Evolutionary conservation across 2,329 filamentous ascomycete genomes (phyloP).

Genomic region (Penicillium capsulatum): DNA sequence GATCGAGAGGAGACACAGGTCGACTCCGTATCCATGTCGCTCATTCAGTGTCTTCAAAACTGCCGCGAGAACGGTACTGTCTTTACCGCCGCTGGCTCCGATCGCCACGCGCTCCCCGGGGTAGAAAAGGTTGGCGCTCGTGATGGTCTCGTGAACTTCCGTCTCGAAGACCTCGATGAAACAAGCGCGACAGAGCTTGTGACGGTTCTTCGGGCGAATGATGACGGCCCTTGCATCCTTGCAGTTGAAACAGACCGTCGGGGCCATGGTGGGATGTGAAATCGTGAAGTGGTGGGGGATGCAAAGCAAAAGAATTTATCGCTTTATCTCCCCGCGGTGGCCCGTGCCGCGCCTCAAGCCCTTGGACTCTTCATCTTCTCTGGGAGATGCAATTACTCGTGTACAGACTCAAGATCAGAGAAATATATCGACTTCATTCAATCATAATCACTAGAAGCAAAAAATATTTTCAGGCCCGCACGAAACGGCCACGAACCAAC

Average conservation of each 20-base stretch:
- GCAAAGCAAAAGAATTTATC: conserved; percentile 18
- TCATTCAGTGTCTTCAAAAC: conserved; percentile 94
- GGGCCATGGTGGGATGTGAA: conserved; percentile 59
- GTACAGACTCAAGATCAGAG: neutral
- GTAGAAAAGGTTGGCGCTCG: conserved; percentile 71
- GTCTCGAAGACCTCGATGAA: conserved; percentile 86
- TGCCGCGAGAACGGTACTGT: conserved; percentile 91
- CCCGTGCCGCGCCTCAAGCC: no score
- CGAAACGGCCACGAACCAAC: no score
- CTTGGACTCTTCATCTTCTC: no score
- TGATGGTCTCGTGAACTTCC: conserved; percentile 91
- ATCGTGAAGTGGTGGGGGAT: neutral
- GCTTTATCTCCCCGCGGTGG: conserved; percentile 17
- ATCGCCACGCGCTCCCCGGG: conserved; percentile 86
- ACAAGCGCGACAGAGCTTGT: conserved; percentile 86
- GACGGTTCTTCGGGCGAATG: conserved; percentile 88
- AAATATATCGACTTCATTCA: no score
- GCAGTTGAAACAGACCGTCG: conserved; percentile 71
- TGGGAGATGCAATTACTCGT: no score
- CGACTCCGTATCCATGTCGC: conserved; percentile 76
- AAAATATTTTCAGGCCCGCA: no score
- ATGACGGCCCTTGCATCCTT: conserved; percentile 75
- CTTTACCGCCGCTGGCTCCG: conserved; percentile 93
- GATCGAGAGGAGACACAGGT: conserved; percentile 83
- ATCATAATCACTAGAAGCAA: no score